Percentiles rank a stretch among this genome's conserved stretches.
Conservation (phyloP, 768 basidiomycete species). For the Chalciporus chontae region DNA sequence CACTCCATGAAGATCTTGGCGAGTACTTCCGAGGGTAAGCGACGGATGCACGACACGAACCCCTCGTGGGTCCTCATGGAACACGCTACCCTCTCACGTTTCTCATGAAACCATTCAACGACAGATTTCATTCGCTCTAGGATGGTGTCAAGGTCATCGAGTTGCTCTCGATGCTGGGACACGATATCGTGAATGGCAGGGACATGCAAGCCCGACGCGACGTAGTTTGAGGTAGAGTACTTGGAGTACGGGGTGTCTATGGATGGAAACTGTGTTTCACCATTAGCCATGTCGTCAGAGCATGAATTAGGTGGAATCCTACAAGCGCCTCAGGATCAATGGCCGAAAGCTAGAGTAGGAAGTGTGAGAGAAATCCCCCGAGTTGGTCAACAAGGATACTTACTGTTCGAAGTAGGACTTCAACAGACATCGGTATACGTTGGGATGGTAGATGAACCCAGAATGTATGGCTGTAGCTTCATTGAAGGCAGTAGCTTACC, state of each 20-base stretch:
- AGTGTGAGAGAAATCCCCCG: too few relatives aligned
- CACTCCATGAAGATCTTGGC: conserved; percentile 45
- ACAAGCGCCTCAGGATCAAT: too few relatives aligned
- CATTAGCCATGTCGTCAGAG: too few relatives aligned
- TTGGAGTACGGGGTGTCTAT: neutral
- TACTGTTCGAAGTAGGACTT: neutral
- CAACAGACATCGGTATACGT: too few relatives aligned
- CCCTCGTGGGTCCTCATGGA: conserved; percentile 21
- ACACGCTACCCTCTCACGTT: conserved; percentile 3
- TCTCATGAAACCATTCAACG: conserved; percentile 8
- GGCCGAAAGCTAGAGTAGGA: too few relatives aligned
- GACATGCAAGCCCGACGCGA: too few relatives aligned
- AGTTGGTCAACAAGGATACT: neutral
- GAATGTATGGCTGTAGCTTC: too few relatives aligned
- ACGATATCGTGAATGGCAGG: neutral
- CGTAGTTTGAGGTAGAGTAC: neutral
- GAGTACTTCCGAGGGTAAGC: conserved; percentile 43
- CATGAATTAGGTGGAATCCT: too few relatives aligned
- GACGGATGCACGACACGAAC: conserved; percentile 28
- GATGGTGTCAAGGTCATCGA: neutral
- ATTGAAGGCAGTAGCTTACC: too few relatives aligned
- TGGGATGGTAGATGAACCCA: too few relatives aligned
- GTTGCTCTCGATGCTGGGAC: neutral
- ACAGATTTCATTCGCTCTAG: conserved; percentile 8
- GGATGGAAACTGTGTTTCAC: too few relatives aligned